These are phyloP conservation scores for Suhomyces sp. DNA, from an alignment of 805 yeast genomes.

Conservation along the genomic window DNA sequence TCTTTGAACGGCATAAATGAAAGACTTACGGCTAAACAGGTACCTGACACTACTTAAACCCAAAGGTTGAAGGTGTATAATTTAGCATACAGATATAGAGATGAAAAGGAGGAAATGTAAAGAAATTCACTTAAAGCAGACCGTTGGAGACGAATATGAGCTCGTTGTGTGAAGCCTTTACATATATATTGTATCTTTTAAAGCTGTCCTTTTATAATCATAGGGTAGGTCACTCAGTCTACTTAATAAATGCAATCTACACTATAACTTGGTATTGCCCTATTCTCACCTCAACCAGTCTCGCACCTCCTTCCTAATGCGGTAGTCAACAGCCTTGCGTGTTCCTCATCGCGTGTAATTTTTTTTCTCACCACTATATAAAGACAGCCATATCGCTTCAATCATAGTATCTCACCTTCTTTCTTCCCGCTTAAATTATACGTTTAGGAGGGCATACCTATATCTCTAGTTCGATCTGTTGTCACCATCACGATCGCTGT, in stretches of 20 bases:
- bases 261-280: too few species aligned
- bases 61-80: slow-evolving; percentile 10
- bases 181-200: too few species aligned
- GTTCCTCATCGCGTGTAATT: slow-evolving; percentile 12
- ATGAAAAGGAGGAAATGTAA: neutral
- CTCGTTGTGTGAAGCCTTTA: too few species aligned
- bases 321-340: slow-evolving; percentile 22
- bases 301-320: slow-evolving; percentile 11
- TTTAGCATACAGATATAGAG: slow-evolving; percentile 7
- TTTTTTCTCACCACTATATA: slow-evolving; percentile 11
- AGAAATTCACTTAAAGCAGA: too few species aligned
- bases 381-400: slow-evolving; percentile 1
- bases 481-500: neutral
- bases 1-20: slow-evolving; percentile 4
- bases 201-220: too few species aligned
- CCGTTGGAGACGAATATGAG: too few species aligned
- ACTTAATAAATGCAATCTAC: too few species aligned
- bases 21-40: slow-evolving; percentile 12
- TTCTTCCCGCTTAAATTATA: slow-evolving; percentile 47
- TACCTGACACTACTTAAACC: slow-evolving; percentile 6
- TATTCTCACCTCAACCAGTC: neutral
- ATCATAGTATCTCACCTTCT: slow-evolving; percentile 13
- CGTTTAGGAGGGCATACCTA: slow-evolving; percentile 43
- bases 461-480: slow-evolving; percentile 2
- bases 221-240: too few species aligned